These are phyloP conservation scores for Mucor irregularis DNA, from an alignment of 371 early-diverging fungal species.

Conservation along the genomic window DNA sequence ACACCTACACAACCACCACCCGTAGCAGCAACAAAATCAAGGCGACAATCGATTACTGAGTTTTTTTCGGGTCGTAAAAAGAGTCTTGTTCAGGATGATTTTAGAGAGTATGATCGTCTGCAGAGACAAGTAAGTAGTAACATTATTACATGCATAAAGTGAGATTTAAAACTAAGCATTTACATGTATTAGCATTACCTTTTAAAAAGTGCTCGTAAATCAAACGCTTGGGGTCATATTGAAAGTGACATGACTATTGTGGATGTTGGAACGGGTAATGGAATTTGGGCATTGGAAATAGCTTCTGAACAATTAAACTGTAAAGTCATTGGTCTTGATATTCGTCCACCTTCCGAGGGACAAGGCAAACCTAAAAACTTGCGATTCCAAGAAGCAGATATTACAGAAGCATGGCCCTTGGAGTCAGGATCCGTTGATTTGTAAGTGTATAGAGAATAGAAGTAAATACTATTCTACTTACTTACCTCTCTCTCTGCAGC, in stretches of 20 bases:
- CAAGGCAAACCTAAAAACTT: constrained; percentile 43
- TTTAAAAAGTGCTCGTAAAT: constrained; percentile 44
- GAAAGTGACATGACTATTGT: constrained; percentile 29
- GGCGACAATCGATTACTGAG: constrained; percentile 51
- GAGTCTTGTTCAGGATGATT: constrained; percentile 42
- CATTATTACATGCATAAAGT: neutral
- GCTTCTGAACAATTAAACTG: constrained; percentile 46
- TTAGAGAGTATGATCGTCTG: constrained; percentile 46
- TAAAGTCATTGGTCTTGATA: constrained; percentile 54
- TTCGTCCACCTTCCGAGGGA: constrained; percentile 39
- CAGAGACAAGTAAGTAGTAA: constrained; percentile 41
- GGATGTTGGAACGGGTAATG: constrained; percentile 57
- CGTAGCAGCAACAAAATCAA: constrained; percentile 15
- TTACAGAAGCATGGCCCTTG: constrained; percentile 40
- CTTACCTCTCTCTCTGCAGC: no score
- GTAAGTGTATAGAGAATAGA: constrained; percentile 28
- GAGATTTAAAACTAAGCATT: no score
- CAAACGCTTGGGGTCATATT: constrained; percentile 34
- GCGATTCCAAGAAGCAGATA: constrained; percentile 33
- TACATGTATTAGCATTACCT: constrained; percentile 39
- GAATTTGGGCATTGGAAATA: constrained; percentile 63
- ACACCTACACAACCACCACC: constrained; percentile 2
- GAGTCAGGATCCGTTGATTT: constrained; percentile 39
- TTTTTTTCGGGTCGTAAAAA: constrained; percentile 44
- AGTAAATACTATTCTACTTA: neutral